A percentile compares a stretch with the other conserved stretches of the same genome.
These are phyloP conservation scores for Alternaria sp. DNA, from an alignment of 2,329 filamentous ascomycete species.

Conservation along the genomic window DNA sequence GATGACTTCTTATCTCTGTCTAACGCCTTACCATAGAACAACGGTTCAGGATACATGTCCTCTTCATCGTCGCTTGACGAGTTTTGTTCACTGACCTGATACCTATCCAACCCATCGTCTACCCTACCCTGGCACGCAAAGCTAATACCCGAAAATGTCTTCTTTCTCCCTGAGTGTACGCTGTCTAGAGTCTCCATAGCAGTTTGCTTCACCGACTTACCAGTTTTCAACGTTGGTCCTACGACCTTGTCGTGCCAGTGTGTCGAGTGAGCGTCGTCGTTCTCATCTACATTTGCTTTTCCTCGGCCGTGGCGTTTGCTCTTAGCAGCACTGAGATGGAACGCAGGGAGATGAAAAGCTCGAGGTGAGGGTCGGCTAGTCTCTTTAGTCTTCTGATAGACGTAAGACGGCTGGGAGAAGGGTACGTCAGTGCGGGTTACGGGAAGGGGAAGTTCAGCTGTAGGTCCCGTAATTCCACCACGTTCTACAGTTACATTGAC, in stretches of 20 bases:
- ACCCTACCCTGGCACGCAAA: slow-evolving; percentile 31
- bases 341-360: not conserved
- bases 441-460: slow-evolving; percentile 12
- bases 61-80: not conserved
- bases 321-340: not conserved
- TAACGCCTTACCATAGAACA: slow-evolving; percentile 7
- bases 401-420: not conserved
- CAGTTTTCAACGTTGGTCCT: not conserved
- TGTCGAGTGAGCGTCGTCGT: slow-evolving; percentile 1
- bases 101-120: not conserved
- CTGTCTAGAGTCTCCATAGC: not conserved
- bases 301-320: not conserved
- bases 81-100: not conserved
- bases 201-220: slow-evolving; percentile 5
- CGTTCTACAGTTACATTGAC: slow-evolving; percentile 20
- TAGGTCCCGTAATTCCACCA: slow-evolving; percentile 23
- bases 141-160: slow-evolving; percentile 23
- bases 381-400: not conserved
- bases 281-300: slow-evolving; percentile 1
- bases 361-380: not conserved
- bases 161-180: slow-evolving; percentile 9
- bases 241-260: slow-evolving; percentile 17
- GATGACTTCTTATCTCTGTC: slow-evolving; percentile 23
- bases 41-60: slow-evolving; percentile 7
- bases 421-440: slow-evolving; percentile 1